Evolutionary conservation across 768 basidiomycete species (phyloP).

Genomic region (Termitomyces sp.): DNA sequence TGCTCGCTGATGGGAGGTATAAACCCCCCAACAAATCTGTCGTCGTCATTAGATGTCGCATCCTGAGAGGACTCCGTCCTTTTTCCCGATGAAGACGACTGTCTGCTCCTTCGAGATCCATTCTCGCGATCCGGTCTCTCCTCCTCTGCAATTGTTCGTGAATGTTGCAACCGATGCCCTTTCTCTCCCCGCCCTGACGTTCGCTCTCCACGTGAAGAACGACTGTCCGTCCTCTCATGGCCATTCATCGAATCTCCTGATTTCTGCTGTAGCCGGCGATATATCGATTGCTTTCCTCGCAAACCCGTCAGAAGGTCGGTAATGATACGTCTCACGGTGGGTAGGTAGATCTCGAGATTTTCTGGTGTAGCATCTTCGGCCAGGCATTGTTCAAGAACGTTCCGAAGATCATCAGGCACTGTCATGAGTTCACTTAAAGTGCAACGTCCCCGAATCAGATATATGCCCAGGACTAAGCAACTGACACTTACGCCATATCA

Average conservation of each 20-base stretch:
- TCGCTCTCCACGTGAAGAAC: slow-evolving; percentile 48
- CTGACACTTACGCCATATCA: slow-evolving; percentile 76
- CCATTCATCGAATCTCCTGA: slow-evolving; percentile 36
- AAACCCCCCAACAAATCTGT: slow-evolving; percentile 53
- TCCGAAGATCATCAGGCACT: slow-evolving; percentile 87
- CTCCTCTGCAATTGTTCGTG: slow-evolving; percentile 36
- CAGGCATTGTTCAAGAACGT: slow-evolving; percentile 85
- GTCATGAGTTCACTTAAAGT: slow-evolving; percentile 73
- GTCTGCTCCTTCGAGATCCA: slow-evolving; percentile 34
- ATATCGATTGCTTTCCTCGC: slow-evolving; percentile 87
- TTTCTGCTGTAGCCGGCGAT: slow-evolving; percentile 64
- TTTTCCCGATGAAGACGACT: slow-evolving; percentile 37
- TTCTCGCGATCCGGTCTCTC: slow-evolving; percentile 38
- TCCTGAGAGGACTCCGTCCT: slow-evolving; percentile 28
- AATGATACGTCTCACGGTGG: slow-evolving; percentile 88
- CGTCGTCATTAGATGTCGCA: slow-evolving; percentile 26
- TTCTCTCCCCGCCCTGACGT: slow-evolving; percentile 29
- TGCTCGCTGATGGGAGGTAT: slow-evolving; percentile 18
- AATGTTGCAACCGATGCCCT: slow-evolving; percentile 46
- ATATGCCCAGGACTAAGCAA: slow-evolving; percentile 1
- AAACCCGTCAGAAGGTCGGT: slow-evolving; percentile 90
- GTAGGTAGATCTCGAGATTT: slow-evolving; percentile 86
- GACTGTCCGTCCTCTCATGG: slow-evolving; percentile 55
- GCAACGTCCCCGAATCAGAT: background rate
- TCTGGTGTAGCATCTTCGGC: slow-evolving; percentile 85